phyloP scores from a whole-genome alignment of 106 monocot genomes.

The Gastrodia elata region DNA sequence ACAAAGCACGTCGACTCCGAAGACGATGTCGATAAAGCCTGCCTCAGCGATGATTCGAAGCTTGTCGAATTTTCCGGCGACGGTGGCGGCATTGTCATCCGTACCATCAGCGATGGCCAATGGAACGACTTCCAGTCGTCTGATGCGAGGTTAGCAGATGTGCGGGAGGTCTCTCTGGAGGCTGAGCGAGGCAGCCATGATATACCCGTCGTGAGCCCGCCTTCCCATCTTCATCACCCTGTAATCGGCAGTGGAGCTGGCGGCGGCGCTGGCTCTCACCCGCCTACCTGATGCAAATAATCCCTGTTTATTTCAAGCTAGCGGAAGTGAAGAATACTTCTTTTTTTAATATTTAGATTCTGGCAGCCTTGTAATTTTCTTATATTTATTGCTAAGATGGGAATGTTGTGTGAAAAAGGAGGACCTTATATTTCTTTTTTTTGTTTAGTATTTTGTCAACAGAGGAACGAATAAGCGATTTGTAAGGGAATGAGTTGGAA shows the following conservation, averaged over 20 bases:
- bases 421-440: background rate
- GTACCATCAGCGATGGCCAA: constrained; percentile 33
- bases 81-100: constrained; percentile 46
- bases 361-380: too few species aligned
- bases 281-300: constrained; percentile 7
- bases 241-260: too few species aligned
- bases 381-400: too few species aligned
- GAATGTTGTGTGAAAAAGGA: background rate
- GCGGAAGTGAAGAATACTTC: background rate
- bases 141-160: constrained; percentile 50
- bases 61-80: constrained; percentile 21
- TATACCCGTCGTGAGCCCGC: constrained; percentile 44
- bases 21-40: constrained; percentile 83
- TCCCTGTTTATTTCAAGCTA: background rate
- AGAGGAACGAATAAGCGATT: background rate
- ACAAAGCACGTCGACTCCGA: constrained; percentile 77
- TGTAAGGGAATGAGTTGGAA: background rate
- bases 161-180: constrained; percentile 68
- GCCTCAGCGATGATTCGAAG: constrained; percentile 58
- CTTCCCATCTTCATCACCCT: constrained; percentile 22
- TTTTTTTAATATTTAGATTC: too few species aligned
- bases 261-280: constrained; percentile 20
- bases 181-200: constrained; percentile 61
- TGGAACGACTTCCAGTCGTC: constrained; percentile 51
- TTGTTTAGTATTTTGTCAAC: background rate